A percentile compares a stretch with the other conserved stretches of the same genome.
Conservation (phyloP, 352 stramenopile genomes). For the Globisporangium irregulare region DNA sequence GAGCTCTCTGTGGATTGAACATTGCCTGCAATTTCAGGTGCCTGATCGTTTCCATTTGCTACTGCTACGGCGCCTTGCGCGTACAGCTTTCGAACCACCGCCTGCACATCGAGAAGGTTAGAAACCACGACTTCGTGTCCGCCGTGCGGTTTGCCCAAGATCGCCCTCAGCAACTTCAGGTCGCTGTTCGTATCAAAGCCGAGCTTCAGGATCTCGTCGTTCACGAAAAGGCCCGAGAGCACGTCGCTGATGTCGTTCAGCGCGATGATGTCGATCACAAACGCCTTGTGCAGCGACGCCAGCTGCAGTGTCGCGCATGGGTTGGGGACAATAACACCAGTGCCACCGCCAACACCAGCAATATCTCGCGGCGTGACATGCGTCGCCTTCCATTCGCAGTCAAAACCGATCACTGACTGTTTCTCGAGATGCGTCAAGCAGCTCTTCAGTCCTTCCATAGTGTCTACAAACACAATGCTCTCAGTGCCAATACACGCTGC, state of each 20-base stretch:
- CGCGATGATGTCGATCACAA: slow-evolving; percentile 64
- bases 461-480: slow-evolving; percentile 65
- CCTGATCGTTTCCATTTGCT: slow-evolving; percentile 1
- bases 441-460: slow-evolving; percentile 24
- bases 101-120: slow-evolving; percentile 57
- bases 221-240: slow-evolving; percentile 42
- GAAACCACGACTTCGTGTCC: slow-evolving; percentile 36
- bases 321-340: slow-evolving; percentile 14
- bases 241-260: slow-evolving; percentile 30
- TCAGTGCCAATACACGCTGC: slow-evolving; percentile 32
- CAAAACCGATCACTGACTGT: slow-evolving; percentile 58
- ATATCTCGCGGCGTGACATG: slow-evolving; percentile 21
- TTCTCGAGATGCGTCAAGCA: slow-evolving; percentile 42
- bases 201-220: slow-evolving; percentile 56
- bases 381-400: slow-evolving; percentile 77
- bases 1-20: slow-evolving; percentile 8
- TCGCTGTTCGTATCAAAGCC: slow-evolving; percentile 71
- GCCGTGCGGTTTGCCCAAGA: slow-evolving; percentile 26
- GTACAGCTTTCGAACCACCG: slow-evolving; percentile 37
- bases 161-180: slow-evolving; percentile 47
- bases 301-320: slow-evolving; percentile 68
- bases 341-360: not conserved
- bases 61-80: not conserved
- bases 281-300: slow-evolving; percentile 51
- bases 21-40: slow-evolving; percentile 5